phyloP scores from a whole-genome alignment of 2,329 filamentous ascomycete species.

The Claviceps humidiphila region DNA sequence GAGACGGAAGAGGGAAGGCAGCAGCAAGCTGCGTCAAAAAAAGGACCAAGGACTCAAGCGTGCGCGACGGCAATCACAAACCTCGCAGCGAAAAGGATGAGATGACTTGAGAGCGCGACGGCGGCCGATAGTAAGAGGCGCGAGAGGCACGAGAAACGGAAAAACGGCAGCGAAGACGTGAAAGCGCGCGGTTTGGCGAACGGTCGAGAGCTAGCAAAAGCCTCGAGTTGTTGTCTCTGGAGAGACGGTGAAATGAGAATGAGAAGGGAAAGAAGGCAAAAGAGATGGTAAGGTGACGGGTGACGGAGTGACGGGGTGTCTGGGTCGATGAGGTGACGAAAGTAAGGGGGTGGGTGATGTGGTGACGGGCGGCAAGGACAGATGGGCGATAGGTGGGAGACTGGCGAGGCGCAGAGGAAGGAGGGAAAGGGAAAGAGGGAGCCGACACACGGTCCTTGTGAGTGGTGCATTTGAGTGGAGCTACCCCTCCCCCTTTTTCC shows the following conservation, averaged over 20 bases:
- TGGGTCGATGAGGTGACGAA: slow-evolving; percentile 4
- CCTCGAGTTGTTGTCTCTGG: slow-evolving; percentile 21
- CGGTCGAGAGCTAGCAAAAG: slow-evolving; percentile 37
- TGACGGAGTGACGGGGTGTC: background rate
- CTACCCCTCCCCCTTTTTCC: background rate
- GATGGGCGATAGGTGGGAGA: slow-evolving; percentile 10
- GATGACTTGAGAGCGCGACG: background rate
- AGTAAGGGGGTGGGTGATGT: background rate
- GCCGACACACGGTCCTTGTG: slow-evolving; percentile 3
- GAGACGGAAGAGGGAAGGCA: slow-evolving; percentile 4
- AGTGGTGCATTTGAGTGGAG: background rate
- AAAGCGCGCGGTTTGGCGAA: slow-evolving; percentile 6
- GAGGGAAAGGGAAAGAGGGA: slow-evolving; percentile 13
- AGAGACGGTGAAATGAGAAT: slow-evolving; percentile 14
- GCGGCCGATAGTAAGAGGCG: background rate
- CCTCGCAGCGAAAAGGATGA: background rate
- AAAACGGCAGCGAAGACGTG: slow-evolving; percentile 5
- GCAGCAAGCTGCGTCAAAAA: slow-evolving; percentile 3
- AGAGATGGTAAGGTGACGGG: slow-evolving; percentile 8
- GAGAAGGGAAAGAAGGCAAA: slow-evolving; percentile 13
- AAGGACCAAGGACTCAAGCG: background rate
- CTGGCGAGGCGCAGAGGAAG: slow-evolving; percentile 12
- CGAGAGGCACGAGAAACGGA: slow-evolving; percentile 4
- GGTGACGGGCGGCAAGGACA: background rate
- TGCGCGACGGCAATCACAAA: slow-evolving; percentile 1